Evolutionary conservation across 495 filamentous ascomycete species (phyloP), one percentile per base, ranked within the genome.

Genomic region (Trypethelium eluteriae): DNA sequence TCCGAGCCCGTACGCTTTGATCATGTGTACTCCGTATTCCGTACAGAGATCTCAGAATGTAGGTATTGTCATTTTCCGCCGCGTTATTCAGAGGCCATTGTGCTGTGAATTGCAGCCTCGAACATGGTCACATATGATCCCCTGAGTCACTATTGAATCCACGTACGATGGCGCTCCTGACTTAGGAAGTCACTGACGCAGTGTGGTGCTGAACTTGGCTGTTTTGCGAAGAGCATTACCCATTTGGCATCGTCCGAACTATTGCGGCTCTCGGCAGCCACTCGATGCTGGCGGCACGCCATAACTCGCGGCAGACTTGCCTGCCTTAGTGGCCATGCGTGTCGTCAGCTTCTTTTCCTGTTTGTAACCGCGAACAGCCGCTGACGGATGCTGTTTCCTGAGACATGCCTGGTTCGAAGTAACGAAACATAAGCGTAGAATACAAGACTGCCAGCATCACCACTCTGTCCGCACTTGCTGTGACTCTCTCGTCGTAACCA

Each of bases 321-420:
- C 53, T 34, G 14, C 41, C 41, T 7, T 36, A 34, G n/a, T 59
- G 53, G 36, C 53, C 53, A 14, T 35, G 2, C 7, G 25, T 36
- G 18, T 59, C 53, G 53, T 59, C 53, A 59, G 53, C 53, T 7
- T 59, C 7, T 59, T 59, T 32, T 44, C 14, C 25, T 34, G 53
- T 36, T 59, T 59, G 53, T 14, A 34, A 59, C 6, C 25, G 53
- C 32, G 53, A 59, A 18, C 53, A 36, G 53, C 32, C 53, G 53
- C 53, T 59, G 53, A 59, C 53, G 53, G 32, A 59, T 59, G 32
- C 11, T 9, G 5, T 11, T 53, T 16, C 18, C 49, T 53, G 49
- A 53, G 49, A 53, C 49, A 25, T 16, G 49, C 49, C n/a, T n/a
- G 18, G n/a, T 53, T 14, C 49, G 49, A 53, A 53, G 49, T n/a